These are phyloP conservation scores for Tricholoma hemisulphureum DNA, from an alignment of 768 basidiomycete genomes.

Conservation along the genomic window DNA sequence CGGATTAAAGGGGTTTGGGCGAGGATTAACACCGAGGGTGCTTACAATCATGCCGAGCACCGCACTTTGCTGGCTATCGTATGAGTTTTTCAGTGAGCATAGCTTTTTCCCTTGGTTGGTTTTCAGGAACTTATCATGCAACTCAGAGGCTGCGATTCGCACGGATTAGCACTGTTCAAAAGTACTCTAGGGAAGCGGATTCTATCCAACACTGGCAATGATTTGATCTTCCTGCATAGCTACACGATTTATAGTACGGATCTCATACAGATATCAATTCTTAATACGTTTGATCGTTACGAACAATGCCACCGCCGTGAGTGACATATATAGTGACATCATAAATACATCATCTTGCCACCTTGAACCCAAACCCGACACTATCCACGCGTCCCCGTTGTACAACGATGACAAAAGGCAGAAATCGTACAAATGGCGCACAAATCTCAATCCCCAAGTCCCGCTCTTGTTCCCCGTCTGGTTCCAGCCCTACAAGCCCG, in stretches of 20 bases:
- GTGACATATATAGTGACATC: conserved; percentile 14
- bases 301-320: neutral
- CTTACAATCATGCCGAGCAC: conserved; percentile 96
- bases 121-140: conserved; percentile 10
- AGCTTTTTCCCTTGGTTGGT: neutral
- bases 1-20: conserved; percentile 78
- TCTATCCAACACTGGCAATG: neutral
- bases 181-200: neutral
- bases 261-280: neutral
- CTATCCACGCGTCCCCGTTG: neutral
- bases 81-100: conserved; percentile 95
- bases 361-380: too few relatives aligned
- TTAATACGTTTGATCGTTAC: conserved; percentile 6
- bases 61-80: conserved; percentile 95
- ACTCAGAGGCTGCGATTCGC: conserved; percentile 64
- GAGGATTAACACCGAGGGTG: conserved; percentile 89
- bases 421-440: conserved; percentile 22
- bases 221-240: neutral
- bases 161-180: conserved; percentile 30
- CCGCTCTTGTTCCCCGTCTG: conserved; percentile 20
- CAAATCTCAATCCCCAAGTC: conserved; percentile 32
- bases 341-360: neutral
- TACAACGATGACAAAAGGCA: conserved; percentile 23
- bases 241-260: neutral
- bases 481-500: conserved; percentile 50